Conservation (phyloP, 352 stramenopile genomes). For the Phytopythium ostracodes region DNA sequence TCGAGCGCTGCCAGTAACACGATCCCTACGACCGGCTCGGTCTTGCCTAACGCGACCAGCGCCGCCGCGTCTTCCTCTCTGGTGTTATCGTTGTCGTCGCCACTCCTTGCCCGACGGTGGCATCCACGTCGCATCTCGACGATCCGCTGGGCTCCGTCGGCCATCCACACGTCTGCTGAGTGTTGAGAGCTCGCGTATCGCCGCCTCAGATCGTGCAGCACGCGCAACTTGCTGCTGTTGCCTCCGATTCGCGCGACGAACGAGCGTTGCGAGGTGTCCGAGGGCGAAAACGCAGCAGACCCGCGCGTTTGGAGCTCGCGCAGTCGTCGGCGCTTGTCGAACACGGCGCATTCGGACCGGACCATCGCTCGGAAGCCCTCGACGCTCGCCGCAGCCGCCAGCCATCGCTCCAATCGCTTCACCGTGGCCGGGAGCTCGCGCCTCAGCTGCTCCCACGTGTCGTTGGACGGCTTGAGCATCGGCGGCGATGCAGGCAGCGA, state of each 20-base stretch:
- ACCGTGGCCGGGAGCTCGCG: slow-evolving; percentile 14
- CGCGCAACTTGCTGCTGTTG: not conserved
- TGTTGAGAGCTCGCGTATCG: too few species aligned
- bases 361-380: slow-evolving; percentile 26
- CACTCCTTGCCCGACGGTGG: not conserved
- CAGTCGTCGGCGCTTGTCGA: slow-evolving; percentile 26
- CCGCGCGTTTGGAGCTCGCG: not conserved
- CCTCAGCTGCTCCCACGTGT: slow-evolving; percentile 1
- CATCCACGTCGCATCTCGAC: not conserved
- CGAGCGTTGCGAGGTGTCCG: not conserved
- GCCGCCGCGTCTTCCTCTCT: not conserved
- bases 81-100: not conserved
- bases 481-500: not conserved
- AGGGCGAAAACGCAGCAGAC: not conserved
- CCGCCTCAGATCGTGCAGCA: not conserved
- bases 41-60: not conserved
- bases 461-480: not conserved
- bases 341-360: slow-evolving; percentile 18
- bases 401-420: slow-evolving; percentile 19
- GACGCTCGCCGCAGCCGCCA: slow-evolving; percentile 20
- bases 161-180: not conserved
- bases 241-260: not conserved
- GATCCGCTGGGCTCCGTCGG: not conserved
- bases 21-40: not conserved
- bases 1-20: not conserved